Evolutionary conservation across 2,329 filamentous ascomycete species (phyloP).

Genomic region (Neophaeococcomyces aloes): DNA sequence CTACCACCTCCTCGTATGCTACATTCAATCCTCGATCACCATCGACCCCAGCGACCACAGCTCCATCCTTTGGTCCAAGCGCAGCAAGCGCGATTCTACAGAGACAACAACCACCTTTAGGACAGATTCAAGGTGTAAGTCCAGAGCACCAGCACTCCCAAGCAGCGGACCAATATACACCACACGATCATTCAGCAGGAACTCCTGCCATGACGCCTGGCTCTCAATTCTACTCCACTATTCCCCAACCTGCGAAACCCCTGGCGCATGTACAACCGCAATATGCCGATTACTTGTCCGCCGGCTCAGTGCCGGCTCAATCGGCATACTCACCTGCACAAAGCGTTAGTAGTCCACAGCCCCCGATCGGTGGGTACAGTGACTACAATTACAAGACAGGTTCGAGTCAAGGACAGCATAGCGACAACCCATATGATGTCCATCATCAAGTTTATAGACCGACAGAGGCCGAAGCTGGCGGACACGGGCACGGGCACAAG

Average conservation of each 20-base stretch:
- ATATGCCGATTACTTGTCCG: slow-evolving; percentile 25
- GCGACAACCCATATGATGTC: slow-evolving; percentile 29
- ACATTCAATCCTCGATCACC: background rate
- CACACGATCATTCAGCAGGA: slow-evolving; percentile 15
- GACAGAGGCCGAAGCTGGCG: slow-evolving; percentile 32
- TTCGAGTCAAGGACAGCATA: slow-evolving; percentile 11
- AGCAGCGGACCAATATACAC: slow-evolving; percentile 15
- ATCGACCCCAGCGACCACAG: too few species aligned
- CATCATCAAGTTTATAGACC: slow-evolving; percentile 39
- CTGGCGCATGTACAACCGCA: slow-evolving; percentile 26
- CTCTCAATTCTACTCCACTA: slow-evolving; percentile 22
- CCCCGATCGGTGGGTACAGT: slow-evolving; percentile 30
- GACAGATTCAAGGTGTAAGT: background rate
- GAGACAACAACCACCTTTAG: slow-evolving; percentile 10
- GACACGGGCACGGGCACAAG: slow-evolving; percentile 29
- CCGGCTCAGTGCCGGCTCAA: slow-evolving; percentile 17
- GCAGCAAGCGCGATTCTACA: slow-evolving; percentile 7
- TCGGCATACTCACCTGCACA: slow-evolving; percentile 15
- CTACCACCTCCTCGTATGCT: slow-evolving; percentile 8
- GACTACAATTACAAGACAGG: slow-evolving; percentile 32
- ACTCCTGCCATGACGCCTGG: slow-evolving; percentile 21
- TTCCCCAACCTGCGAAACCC: slow-evolving; percentile 20
- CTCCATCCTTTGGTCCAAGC: slow-evolving; percentile 7
- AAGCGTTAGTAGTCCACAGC: slow-evolving; percentile 5
- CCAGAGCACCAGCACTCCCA: slow-evolving; percentile 10